Conservation (phyloP, 2,329 filamentous ascomycete genomes). For the Magnaporthiopsis rhizophila region DNA sequence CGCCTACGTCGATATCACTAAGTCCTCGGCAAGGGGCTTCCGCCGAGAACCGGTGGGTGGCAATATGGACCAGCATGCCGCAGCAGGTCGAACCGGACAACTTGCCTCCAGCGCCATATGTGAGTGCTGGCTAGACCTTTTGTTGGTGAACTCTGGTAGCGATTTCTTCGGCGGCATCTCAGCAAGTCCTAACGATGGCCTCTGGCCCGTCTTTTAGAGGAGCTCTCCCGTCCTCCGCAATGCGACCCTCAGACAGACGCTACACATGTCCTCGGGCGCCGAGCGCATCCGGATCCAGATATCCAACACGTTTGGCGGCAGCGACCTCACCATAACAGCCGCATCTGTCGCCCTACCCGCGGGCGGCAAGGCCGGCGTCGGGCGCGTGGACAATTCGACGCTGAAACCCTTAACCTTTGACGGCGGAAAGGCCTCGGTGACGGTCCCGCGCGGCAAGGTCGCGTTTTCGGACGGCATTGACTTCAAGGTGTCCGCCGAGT, state of each 20-base stretch:
- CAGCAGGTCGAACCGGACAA: constrained; percentile 56
- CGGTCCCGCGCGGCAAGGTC: constrained; percentile 46
- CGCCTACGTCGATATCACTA: too few species aligned
- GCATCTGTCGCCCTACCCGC: constrained; percentile 49
- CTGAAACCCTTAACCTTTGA: constrained; percentile 50
- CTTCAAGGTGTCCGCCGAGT: constrained; percentile 40
- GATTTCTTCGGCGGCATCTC: background rate
- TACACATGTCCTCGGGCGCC: constrained; percentile 50
- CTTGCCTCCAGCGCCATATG: constrained; percentile 52
- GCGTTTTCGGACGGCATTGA: constrained; percentile 54
- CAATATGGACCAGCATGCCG: constrained; percentile 59
- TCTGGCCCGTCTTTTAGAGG: background rate
- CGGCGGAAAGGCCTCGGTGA: constrained; percentile 37
- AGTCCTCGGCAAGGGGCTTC: constrained; percentile 3
- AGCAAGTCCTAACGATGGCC: background rate
- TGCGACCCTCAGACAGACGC: constrained; percentile 57
- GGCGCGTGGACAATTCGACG: constrained; percentile 42
- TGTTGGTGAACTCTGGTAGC: background rate
- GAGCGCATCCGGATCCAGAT: constrained; percentile 52
- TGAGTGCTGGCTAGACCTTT: constrained; percentile 22
- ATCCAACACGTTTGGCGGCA: constrained; percentile 57
- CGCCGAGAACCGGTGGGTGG: constrained; percentile 48
- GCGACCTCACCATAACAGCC: constrained; percentile 48
- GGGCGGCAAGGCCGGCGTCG: constrained; percentile 44
- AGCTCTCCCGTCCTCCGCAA: constrained; percentile 37